Percentiles rank a stretch among this genome's conserved stretches.
Conservation (phyloP, 1,284 basidiomycete genomes). For the Heterobasidion annosum region DNA sequence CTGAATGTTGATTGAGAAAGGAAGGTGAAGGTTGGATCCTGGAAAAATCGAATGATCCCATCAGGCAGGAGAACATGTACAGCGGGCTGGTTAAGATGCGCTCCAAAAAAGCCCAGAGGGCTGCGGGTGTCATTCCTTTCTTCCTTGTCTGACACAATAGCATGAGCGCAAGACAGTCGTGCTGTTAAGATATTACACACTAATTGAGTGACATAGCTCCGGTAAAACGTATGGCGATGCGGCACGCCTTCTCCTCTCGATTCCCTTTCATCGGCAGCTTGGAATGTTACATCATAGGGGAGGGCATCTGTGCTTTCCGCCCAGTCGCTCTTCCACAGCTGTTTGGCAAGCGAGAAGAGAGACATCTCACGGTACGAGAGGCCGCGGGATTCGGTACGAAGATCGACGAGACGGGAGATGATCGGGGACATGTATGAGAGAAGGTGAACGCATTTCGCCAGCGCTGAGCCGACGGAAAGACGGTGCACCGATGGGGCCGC, state of each 20-base stretch:
- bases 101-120: constrained; percentile 4
- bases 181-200: constrained; percentile 17
- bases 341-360: constrained; percentile 22
- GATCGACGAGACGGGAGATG: constrained; percentile 27
- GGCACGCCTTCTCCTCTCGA: constrained; percentile 25
- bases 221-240: constrained; percentile 31
- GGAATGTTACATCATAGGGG: constrained; percentile 40
- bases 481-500: constrained; percentile 31
- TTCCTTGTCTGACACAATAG: neutral
- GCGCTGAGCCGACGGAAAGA: constrained; percentile 29
- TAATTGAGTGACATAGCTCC: constrained; percentile 31
- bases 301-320: constrained; percentile 35
- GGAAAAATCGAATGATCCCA: constrained; percentile 29
- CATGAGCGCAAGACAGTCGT: neutral
- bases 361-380: constrained; percentile 30
- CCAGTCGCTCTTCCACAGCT: constrained; percentile 41
- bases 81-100: constrained; percentile 13
- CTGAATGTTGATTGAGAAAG: constrained; percentile 15
- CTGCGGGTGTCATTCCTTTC: neutral
- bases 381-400: constrained; percentile 33
- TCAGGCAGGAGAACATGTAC: constrained; percentile 16
- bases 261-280: constrained; percentile 36
- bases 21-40: constrained; percentile 25
- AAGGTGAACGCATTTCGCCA: constrained; percentile 32
- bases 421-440: constrained; percentile 34